Evolutionary conservation across 192 early-diverging fungal species (phyloP).

Genomic region (Dispira simplex): DNA sequence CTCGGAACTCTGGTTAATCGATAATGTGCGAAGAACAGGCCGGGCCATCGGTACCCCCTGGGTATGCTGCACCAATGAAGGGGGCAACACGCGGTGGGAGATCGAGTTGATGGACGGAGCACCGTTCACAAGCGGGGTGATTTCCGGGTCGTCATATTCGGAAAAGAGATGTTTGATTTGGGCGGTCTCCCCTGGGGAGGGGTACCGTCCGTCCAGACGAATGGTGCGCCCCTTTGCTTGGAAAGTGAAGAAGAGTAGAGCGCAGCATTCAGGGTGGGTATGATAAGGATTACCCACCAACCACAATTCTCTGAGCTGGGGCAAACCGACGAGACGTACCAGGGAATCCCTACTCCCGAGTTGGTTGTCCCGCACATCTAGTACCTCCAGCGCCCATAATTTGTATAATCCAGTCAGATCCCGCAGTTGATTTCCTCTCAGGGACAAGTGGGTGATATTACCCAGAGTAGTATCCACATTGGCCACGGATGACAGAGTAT

Average conservation of each 20-base stretch:
- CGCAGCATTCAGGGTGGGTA: neutral
- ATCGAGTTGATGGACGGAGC: neutral
- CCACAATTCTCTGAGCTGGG: neutral
- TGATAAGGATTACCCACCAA: slow-evolving; percentile 3
- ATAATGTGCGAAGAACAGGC: too few species aligned
- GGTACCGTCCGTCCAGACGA: neutral
- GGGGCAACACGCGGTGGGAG: neutral
- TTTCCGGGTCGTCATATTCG: neutral
- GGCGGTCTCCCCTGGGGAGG: neutral
- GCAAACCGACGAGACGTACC: neutral
- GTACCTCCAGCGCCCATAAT: slow-evolving; percentile 1
- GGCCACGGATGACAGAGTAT: neutral
- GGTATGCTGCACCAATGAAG: neutral
- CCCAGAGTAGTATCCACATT: neutral
- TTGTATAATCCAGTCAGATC: neutral
- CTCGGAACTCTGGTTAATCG: too few species aligned
- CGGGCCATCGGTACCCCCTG: too few species aligned
- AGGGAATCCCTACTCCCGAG: neutral
- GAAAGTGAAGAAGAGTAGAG: neutral
- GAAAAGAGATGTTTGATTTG: neutral
- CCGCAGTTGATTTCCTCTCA: neutral
- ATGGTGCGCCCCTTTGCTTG: slow-evolving; percentile 1
- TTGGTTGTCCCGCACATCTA: slow-evolving; percentile 1
- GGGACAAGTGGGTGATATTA: neutral
- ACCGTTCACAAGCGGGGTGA: neutral